A percentile compares a stretch with the other conserved stretches of the same genome.
Conservation (phyloP, 164 flowering plant genomes). For the Litsea cubeba region DNA sequence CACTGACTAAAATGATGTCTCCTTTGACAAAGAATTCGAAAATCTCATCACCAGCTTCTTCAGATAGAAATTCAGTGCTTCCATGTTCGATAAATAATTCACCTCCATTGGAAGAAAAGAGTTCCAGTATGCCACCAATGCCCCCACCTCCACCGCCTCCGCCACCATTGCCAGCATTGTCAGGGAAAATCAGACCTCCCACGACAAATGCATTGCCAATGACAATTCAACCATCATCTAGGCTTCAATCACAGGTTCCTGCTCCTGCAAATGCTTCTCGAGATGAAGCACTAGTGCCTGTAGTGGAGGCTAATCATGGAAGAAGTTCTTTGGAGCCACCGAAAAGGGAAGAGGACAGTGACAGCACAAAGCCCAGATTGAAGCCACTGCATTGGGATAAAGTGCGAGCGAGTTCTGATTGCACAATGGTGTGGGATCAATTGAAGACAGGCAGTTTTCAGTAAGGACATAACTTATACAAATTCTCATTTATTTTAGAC, state of each 20-base stretch:
- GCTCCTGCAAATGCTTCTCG: conserved; percentile 19
- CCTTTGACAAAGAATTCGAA: conserved; percentile 40
- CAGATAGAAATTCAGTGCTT: conserved; percentile 45
- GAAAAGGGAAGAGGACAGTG: conserved; percentile 33
- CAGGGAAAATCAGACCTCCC: conserved; percentile 19
- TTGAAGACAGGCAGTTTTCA: conserved; percentile 93
- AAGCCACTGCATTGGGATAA: conserved; percentile 99
- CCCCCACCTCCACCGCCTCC: conserved; percentile 41
- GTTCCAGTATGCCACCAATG: conserved; percentile 15
- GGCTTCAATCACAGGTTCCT: conserved; percentile 20
- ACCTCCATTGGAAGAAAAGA: conserved; percentile 15
- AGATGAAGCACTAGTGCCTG: conserved; percentile 12
- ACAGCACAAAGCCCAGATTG: conserved; percentile 58
- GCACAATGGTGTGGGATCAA: conserved; percentile 97
- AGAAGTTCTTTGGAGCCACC: conserved; percentile 29
- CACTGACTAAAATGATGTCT: conserved; percentile 17
- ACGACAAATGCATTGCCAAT: conserved; percentile 12
- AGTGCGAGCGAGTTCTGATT: conserved; percentile 86
- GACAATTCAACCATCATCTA: conserved; percentile 16
- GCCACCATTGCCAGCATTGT: conserved; percentile 14
- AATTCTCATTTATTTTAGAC: not conserved
- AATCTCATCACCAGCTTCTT: conserved; percentile 52
- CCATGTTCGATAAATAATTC: conserved; percentile 32
- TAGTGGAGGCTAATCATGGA: conserved; percentile 21
- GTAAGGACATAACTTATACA: conserved; percentile 42